phyloP scores from a whole-genome alignment of 345 rosid species.

The Brassica nigra region DNA sequence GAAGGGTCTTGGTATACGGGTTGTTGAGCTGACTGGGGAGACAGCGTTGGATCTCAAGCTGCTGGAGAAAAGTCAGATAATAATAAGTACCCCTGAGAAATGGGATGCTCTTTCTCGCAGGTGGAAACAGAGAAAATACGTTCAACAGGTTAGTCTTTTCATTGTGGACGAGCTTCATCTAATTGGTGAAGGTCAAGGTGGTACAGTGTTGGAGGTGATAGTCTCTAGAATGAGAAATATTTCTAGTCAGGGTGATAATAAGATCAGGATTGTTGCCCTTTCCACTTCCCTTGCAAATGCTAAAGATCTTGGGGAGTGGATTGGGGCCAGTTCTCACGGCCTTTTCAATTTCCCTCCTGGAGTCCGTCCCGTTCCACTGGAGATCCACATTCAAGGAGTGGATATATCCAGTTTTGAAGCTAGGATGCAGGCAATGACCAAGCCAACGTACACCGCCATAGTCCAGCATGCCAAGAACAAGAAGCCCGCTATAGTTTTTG shows the following conservation, averaged over 20 bases:
- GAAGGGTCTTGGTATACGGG: conserved; percentile 73
- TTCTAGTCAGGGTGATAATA: conserved; percentile 75
- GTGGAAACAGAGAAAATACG: conserved; percentile 86
- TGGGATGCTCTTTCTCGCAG: conserved; percentile 98
- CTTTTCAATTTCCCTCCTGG: conserved; percentile 92
- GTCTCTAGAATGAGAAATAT: conserved; percentile 95
- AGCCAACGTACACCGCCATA: conserved; percentile 81
- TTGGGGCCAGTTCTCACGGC: conserved; percentile 88
- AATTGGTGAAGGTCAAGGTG: conserved; percentile 85
- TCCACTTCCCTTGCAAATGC: conserved; percentile 98
- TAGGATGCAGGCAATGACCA: conserved; percentile 97
- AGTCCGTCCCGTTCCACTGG: conserved; percentile 92
- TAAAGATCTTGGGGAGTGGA: conserved; percentile 97
- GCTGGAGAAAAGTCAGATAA: conserved; percentile 84
- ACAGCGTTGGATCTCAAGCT: conserved; percentile 74
- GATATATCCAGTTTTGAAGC: conserved; percentile 91
- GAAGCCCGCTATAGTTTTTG: conserved; percentile 87
- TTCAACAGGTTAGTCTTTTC: conserved; percentile 93
- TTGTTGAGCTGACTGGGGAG: conserved; percentile 89
- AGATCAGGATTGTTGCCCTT: conserved; percentile 84
- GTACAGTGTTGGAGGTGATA: conserved; percentile 86
- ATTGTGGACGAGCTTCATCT: conserved; percentile 93
- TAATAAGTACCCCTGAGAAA: conserved; percentile 89
- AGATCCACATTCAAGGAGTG: conserved; percentile 90
- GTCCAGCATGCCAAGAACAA: conserved; percentile 74